These are phyloP conservation scores for Pleurotus salmoneostramineus DNA, from an alignment of 768 basidiomycete genomes.

Conservation along the genomic window DNA sequence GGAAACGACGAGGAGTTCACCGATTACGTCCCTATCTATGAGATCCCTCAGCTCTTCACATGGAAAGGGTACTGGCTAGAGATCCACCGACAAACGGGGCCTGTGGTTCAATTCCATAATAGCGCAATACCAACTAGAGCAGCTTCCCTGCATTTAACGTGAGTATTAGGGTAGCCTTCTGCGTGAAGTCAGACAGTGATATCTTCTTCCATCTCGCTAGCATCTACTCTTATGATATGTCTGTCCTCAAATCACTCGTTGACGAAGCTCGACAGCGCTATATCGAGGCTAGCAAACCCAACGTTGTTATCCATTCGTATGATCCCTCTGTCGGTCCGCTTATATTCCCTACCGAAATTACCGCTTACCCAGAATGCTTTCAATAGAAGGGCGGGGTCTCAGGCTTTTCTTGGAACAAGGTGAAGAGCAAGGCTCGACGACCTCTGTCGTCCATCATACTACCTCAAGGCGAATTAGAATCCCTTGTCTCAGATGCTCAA, in stretches of 20 bases:
- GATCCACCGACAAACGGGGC: conserved; percentile 20
- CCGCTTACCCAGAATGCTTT: not conserved
- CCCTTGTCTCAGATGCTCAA: conserved; percentile 43
- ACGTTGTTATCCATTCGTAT: conserved; percentile 36
- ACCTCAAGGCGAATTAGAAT: conserved; percentile 39
- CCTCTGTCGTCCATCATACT: conserved; percentile 52
- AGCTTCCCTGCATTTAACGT: conserved; percentile 27
- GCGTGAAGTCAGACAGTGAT: no score
- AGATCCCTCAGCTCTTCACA: conserved; percentile 35
- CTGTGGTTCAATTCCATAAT: conserved; percentile 4
- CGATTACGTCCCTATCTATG: conserved; percentile 39
- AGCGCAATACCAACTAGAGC: conserved; percentile 5
- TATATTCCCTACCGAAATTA: not conserved
- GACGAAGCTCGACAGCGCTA: conserved; percentile 38
- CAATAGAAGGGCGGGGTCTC: conserved; percentile 32
- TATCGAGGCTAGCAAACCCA: conserved; percentile 31
- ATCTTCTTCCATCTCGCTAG: conserved; percentile 16
- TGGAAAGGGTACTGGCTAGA: conserved; percentile 43
- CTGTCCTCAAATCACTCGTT: conserved; percentile 35
- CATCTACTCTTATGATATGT: conserved; percentile 39
- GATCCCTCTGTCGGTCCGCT: conserved; percentile 22
- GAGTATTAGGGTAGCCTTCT: no score
- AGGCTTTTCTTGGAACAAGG: conserved; percentile 35
- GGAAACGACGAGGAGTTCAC: conserved; percentile 20
- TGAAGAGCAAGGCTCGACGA: conserved; percentile 46